Conservation (phyloP, 179 eudicot genomes). For the Drosera spatulata region DNA sequence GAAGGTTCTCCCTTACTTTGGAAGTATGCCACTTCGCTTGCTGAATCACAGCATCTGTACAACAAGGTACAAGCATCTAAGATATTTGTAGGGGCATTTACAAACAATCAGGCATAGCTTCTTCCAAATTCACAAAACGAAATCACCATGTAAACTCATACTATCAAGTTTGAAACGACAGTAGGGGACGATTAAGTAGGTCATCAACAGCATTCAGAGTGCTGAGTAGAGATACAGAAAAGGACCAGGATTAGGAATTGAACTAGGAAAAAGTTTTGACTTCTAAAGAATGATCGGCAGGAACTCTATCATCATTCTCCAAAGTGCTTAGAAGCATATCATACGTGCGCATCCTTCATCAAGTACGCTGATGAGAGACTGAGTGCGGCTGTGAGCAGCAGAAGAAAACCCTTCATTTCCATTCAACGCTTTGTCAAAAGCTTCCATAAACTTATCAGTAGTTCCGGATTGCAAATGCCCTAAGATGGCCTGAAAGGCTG, state of each 20-base stretch:
- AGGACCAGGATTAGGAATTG: too few species aligned
- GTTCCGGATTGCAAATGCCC: constrained; percentile 76
- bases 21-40: constrained; percentile 85
- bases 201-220: too few species aligned
- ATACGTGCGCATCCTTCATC: constrained; percentile 81
- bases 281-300: background rate
- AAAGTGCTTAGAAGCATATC: background rate
- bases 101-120: too few species aligned
- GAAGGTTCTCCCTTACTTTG: constrained; percentile 69
- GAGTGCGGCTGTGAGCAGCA: constrained; percentile 53
- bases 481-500: constrained; percentile 73
- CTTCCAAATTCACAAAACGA: too few species aligned
- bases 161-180: too few species aligned
- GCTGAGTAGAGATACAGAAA: too few species aligned
- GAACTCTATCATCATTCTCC: background rate
- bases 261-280: too few species aligned
- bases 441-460: constrained; percentile 61
- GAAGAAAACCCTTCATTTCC: constrained; percentile 67
- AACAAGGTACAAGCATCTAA: background rate
- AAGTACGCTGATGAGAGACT: constrained; percentile 41
- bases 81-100: too few species aligned
- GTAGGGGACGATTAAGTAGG: too few species aligned
- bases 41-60: constrained; percentile 56
- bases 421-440: constrained; percentile 67
- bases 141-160: too few species aligned